phyloP scores from a whole-genome alignment of 2,329 filamentous ascomycete species.

The Trichophyton mentagrophytes region DNA sequence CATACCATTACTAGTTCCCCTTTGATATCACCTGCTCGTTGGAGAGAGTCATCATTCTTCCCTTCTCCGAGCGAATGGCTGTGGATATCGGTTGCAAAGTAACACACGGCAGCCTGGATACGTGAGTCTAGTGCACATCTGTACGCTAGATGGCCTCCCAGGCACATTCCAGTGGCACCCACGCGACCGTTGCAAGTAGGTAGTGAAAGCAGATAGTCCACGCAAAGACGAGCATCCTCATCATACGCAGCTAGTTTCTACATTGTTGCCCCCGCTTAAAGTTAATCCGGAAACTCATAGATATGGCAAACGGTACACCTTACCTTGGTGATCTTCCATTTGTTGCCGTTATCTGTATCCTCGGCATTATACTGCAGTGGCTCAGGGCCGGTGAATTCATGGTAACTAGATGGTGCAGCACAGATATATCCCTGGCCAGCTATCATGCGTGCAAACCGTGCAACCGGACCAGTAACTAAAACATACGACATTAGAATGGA shows the following conservation, averaged over 20 bases:
- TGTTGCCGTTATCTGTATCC: slow-evolving; percentile 78
- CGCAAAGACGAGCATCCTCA: slow-evolving; percentile 55
- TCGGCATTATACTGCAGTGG: slow-evolving; percentile 73
- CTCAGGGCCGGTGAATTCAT: slow-evolving; percentile 73
- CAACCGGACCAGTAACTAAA: slow-evolving; percentile 75
- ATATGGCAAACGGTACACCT: background rate
- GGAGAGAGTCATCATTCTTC: slow-evolving; percentile 50
- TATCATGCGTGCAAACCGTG: slow-evolving; percentile 81
- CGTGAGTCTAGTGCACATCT: slow-evolving; percentile 61
- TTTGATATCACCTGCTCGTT: slow-evolving; percentile 52
- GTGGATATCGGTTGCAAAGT: slow-evolving; percentile 90
- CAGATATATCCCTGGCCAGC: slow-evolving; percentile 88
- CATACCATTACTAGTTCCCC: slow-evolving; percentile 63
- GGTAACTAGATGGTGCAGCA: slow-evolving; percentile 78
- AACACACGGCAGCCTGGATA: slow-evolving; percentile 66
- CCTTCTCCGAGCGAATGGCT: slow-evolving; percentile 58
- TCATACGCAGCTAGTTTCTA: slow-evolving; percentile 78
- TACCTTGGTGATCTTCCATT: slow-evolving; percentile 71
- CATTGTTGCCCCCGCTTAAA: background rate
- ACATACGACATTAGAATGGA: background rate
- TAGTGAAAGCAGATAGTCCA: slow-evolving; percentile 58
- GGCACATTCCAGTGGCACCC: slow-evolving; percentile 77
- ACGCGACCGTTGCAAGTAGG: slow-evolving; percentile 70
- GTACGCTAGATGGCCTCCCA: slow-evolving; percentile 77
- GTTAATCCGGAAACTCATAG: background rate